Conservation (phyloP, 2,329 filamentous ascomycete species). For the Colletotrichum cordylinicola region DNA sequence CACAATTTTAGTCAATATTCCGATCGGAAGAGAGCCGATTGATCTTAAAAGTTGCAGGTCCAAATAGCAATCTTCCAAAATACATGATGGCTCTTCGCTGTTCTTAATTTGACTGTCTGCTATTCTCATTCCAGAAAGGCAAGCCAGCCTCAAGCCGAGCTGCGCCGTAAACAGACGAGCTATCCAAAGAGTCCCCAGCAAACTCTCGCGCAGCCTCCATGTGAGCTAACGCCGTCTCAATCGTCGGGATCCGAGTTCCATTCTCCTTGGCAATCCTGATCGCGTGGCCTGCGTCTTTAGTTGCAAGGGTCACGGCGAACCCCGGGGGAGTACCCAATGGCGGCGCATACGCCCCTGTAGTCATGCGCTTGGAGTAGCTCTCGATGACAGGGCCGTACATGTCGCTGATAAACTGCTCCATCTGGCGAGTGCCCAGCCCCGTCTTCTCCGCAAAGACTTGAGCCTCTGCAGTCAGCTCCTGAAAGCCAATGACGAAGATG, state of each 20-base stretch:
- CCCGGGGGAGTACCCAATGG: slow-evolving; percentile 10
- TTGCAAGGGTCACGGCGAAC: slow-evolving; percentile 9
- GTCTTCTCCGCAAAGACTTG: slow-evolving; percentile 36
- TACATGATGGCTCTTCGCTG: not conserved
- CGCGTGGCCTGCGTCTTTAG: slow-evolving; percentile 13
- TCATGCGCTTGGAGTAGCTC: slow-evolving; percentile 32
- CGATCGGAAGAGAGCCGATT: rapidly evolving
- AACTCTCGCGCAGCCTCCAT: slow-evolving; percentile 7
- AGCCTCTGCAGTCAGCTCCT: slow-evolving; percentile 33
- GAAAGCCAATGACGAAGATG: slow-evolving; percentile 31
- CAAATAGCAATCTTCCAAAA: not conserved
- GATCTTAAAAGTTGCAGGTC: not conserved
- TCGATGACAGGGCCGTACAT: slow-evolving; percentile 33
- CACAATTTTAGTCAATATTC: not conserved
- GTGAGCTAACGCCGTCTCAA: slow-evolving; percentile 8
- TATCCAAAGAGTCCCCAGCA: slow-evolving; percentile 14
- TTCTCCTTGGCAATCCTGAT: slow-evolving; percentile 10
- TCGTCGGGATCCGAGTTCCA: slow-evolving; percentile 2
- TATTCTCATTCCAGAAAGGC: slow-evolving; percentile 18
- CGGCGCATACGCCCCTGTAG: slow-evolving; percentile 31
- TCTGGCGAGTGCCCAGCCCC: slow-evolving; percentile 25
- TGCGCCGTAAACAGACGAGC: slow-evolving; percentile 10
- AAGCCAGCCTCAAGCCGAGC: slow-evolving; percentile 10
- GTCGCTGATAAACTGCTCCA: slow-evolving; percentile 31
- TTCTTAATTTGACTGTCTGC: slow-evolving; percentile 8